A percentile compares a stretch with the other conserved stretches of the same genome.
These are phyloP conservation scores for Eragrostis tef DNA, from an alignment of 202 grass and related monocot species.

Conservation along the genomic window DNA sequence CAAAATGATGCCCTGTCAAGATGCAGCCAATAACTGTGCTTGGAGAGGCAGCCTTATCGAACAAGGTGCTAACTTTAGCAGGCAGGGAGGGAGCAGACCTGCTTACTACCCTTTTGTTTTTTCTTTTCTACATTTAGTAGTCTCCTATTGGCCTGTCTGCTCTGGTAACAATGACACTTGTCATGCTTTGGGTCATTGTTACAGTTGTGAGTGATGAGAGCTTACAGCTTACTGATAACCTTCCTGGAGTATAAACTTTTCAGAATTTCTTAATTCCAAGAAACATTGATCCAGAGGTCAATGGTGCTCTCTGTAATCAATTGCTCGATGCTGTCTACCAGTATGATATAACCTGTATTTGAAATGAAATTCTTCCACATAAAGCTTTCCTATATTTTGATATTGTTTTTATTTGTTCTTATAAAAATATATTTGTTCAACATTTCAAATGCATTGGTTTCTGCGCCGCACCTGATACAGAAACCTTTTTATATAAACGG, in stretches of 20 bases:
- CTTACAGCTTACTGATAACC: conserved; percentile 1
- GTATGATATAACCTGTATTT: background rate
- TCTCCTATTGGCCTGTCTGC: background rate
- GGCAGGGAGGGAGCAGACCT: background rate
- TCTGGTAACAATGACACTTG: background rate
- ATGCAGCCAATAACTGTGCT: background rate
- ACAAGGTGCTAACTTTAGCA: background rate
- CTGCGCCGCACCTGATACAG: background rate
- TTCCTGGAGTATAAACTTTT: conserved; percentile 13
- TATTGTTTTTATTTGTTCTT: conserved; percentile 18
- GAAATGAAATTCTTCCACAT: background rate
- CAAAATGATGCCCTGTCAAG: background rate
- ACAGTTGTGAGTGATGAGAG: background rate
- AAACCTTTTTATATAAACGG: background rate
- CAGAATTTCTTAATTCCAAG: background rate
- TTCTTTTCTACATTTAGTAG: no score
- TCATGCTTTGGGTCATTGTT: background rate
- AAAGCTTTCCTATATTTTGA: conserved; percentile 9
- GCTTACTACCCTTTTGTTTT: background rate
- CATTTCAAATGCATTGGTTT: conserved; percentile 1
- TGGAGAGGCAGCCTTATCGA: background rate
- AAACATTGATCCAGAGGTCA: background rate
- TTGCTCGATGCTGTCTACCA: background rate
- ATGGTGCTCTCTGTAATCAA: background rate
- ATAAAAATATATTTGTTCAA: conserved; percentile 10